Evolutionary conservation across 2,329 filamentous ascomycete species (phyloP), one percentile per base, ranked within the genome.

Genomic region (Ceratocystis harringtonii): DNA sequence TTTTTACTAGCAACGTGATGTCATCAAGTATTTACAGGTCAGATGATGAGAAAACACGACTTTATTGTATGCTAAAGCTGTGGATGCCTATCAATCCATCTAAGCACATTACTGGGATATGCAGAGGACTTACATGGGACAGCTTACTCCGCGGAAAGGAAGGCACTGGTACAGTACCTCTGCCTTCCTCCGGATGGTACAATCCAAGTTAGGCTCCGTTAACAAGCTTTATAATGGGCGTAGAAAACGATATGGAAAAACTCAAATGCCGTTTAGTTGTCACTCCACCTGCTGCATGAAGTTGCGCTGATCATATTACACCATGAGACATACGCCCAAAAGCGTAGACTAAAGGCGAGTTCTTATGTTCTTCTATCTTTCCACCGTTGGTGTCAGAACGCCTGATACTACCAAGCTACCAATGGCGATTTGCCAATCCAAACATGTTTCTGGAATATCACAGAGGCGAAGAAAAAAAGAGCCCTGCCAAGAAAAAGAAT

Each of bases 201-300:
- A 67, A 81, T 85, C 45, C 81, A 84, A 70, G 75, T 77, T 4
- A 78, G 75, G 58, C 77, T 84, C 48, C 78, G 82, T 48, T 77
- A 78, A 61, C 78, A 80, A 67, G 76, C 84, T 50, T 74, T 86
- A 52, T 81, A 84, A 44, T 77, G 76, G 65, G 73, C 86, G 66
- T 81, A 85, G 70, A 79, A 78, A 68, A 80, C 85, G 73, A 79
- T 81, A 17, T 78, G 80, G 55, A 79, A 80, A 65, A 84, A 83
- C 70, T 22, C 22, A 22, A 22, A 22, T 22, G 22, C 22, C 2
- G 22, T 22, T 22, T 86, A 83, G 82, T 75, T 84, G 64, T 81
- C 82, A 32, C 81, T 80, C 3, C 85, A 85, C 71, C 75, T 85
- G 44, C 74, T 86, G 63, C 83, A 86, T 72, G 86, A 85, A 69